Percentiles rank a stretch among this genome's conserved stretches.
Evolutionary conservation across 495 filamentous ascomycete species (phyloP).

Genomic region (Baudoinia panamericana): DNA sequence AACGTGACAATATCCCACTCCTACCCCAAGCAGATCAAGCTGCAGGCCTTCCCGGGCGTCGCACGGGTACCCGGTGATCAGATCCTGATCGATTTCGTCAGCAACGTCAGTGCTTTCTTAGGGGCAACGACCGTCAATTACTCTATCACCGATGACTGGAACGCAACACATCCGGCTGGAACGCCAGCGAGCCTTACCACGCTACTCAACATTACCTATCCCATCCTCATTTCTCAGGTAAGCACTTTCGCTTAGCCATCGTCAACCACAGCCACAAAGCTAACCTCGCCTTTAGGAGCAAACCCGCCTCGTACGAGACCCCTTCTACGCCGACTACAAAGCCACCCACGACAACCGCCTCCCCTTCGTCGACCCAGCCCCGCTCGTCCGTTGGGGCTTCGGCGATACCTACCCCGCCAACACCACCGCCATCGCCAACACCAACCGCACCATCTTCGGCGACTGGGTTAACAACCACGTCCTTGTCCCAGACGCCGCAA

Average conservation of each 20-base stretch:
- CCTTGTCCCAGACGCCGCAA: conserved; percentile 29
- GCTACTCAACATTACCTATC: conserved; percentile 13
- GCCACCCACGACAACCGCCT: conserved; percentile 26
- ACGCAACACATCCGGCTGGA: conserved; percentile 13
- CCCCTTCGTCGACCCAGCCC: conserved; percentile 32
- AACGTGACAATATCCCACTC: conserved; percentile 22
- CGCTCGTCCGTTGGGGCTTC: conserved; percentile 43
- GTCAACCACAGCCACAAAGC: neutral
- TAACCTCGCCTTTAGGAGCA: conserved; percentile 28
- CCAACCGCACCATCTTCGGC: conserved; percentile 40
- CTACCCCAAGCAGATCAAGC: conserved; percentile 24
- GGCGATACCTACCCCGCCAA: conserved; percentile 34
- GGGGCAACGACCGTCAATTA: conserved; percentile 17
- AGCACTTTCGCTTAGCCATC: neutral
- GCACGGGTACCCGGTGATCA: conserved; percentile 15
- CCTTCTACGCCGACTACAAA: conserved; percentile 31
- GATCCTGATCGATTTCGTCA: conserved; percentile 23
- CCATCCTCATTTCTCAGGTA: conserved; percentile 10
- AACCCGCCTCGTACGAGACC: conserved; percentile 23
- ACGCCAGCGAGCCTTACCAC: conserved; percentile 6
- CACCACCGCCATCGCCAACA: conserved; percentile 27
- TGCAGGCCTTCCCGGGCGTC: conserved; percentile 17
- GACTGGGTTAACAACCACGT: conserved; percentile 40
- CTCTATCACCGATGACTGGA: conserved; percentile 21
- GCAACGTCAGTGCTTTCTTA: conserved; percentile 22